phyloP scores from a whole-genome alignment of 352 stramenopile genomes.

The Globisporangium cystogenes region DNA sequence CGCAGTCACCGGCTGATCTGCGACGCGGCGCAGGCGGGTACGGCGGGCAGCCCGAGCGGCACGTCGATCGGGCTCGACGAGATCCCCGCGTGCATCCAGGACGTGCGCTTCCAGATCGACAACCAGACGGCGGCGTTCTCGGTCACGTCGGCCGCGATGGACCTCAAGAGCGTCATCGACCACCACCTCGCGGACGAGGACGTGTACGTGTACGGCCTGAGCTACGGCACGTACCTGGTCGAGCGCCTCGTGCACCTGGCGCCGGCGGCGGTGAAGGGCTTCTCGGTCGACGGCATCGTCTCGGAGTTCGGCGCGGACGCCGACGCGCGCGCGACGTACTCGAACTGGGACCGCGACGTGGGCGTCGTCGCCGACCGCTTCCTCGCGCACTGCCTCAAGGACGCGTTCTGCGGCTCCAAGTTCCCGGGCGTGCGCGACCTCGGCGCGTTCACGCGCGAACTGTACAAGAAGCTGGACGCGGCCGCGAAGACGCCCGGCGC shows the following conservation, averaged over 20 bases:
- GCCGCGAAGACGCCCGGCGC: conserved; percentile 26
- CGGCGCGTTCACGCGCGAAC: conserved; percentile 32
- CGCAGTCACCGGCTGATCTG: conserved; percentile 55
- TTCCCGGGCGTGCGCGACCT: conserved; percentile 51
- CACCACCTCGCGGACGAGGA: conserved; percentile 38
- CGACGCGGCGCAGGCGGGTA: conserved; percentile 39
- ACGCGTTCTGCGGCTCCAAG: conserved; percentile 60
- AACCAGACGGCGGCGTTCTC: conserved; percentile 67
- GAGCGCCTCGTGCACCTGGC: conserved; percentile 57
- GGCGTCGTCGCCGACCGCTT: conserved; percentile 51
- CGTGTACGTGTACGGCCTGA: conserved; percentile 69
- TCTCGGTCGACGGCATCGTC: conserved; percentile 61
- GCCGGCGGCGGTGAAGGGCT: conserved; percentile 36
- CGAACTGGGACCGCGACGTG: conserved; percentile 77
- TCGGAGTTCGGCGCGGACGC: conserved; percentile 45
- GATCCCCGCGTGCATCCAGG: conserved; percentile 59
- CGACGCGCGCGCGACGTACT: conserved; percentile 62
- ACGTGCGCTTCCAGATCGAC: conserved; percentile 68
- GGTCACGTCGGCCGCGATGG: conserved; percentile 66
- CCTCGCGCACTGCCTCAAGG: conserved; percentile 40
- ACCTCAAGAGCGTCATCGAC: conserved; percentile 51
- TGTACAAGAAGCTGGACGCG: conserved; percentile 52
- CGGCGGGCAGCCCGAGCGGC: conserved; percentile 42
- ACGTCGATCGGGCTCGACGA: conserved; percentile 46
- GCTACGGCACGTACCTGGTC: conserved; percentile 71